Percentiles rank a stretch among this genome's conserved stretches.
These are phyloP conservation scores for Adansonia grandidieri DNA, from an alignment of 441 rosid genomes.

Conservation along the genomic window DNA sequence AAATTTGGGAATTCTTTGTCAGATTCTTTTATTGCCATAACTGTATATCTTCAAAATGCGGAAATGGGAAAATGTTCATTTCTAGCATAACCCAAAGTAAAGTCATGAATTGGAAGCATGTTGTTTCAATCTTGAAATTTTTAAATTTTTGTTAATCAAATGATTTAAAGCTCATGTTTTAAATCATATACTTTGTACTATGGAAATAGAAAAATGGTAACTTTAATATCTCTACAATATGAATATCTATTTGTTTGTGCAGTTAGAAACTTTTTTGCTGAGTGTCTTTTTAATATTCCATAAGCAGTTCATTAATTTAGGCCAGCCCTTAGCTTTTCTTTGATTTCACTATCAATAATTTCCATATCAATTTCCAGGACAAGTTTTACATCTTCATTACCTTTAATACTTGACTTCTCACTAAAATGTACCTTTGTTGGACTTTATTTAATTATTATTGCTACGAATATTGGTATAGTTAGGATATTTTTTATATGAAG, in stretches of 20 bases:
- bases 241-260: neutral
- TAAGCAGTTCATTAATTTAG: neutral
- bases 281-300: neutral
- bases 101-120: neutral
- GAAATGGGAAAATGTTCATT: conserved; percentile 1
- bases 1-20: neutral
- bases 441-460: neutral
- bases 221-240: neutral
- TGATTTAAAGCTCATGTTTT: neutral
- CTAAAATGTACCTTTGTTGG: neutral
- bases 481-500: neutral
- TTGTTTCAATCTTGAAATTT: neutral
- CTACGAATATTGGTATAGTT: neutral
- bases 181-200: neutral
- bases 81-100: neutral
- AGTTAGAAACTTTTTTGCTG: neutral
- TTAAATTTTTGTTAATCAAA: neutral
- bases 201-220: neutral
- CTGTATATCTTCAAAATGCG: neutral
- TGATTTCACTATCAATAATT: neutral
- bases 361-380: neutral
- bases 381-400: neutral
- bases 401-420: neutral
- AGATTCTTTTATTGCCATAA: neutral
- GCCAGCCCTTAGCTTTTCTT: neutral